Evolutionary conservation across 192 early-diverging fungal genomes (phyloP).

Genomic region (Chytriomyces sp.): DNA sequence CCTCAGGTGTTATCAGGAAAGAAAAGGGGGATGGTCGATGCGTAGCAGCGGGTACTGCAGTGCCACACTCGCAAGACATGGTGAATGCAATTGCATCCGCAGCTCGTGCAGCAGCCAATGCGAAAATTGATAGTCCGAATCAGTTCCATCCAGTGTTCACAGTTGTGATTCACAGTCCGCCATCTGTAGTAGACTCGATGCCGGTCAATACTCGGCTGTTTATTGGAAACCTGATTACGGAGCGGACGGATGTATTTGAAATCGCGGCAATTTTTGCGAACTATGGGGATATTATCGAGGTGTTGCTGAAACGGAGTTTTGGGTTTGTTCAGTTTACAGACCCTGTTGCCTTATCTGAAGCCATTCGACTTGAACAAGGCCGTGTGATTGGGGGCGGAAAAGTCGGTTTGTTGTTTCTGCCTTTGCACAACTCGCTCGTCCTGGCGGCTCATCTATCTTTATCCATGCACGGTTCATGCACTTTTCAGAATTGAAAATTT

Average conservation of each 20-base stretch:
- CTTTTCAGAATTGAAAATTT: conserved; percentile 50
- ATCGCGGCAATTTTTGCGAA: conserved; percentile 58
- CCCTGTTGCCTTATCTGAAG: conserved; percentile 42
- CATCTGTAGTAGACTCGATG: conserved; percentile 34
- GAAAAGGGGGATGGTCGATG: conserved; percentile 22
- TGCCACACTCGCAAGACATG: conserved; percentile 22
- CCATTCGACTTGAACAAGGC: conserved; percentile 51
- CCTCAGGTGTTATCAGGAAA: not conserved
- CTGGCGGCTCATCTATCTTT: not conserved
- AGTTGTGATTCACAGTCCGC: conserved; percentile 40
- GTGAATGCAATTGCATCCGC: conserved; percentile 5
- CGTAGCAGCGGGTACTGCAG: conserved; percentile 27
- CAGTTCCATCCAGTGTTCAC: conserved; percentile 49
- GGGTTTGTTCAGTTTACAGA: conserved; percentile 64
- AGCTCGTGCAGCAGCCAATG: conserved; percentile 15
- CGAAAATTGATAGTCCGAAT: conserved; percentile 22
- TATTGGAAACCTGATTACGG: conserved; percentile 58
- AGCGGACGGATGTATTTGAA: conserved; percentile 48
- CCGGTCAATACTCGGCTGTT: conserved; percentile 54
- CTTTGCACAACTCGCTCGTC: conserved; percentile 11
- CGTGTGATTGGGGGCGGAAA: conserved; percentile 49
- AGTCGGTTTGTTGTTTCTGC: conserved; percentile 47
- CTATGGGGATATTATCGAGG: conserved; percentile 63
- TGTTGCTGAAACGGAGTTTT: conserved; percentile 51
- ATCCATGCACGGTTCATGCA: conserved; percentile 4